A percentile compares a stretch with the other conserved stretches of the same genome.
Conservation (phyloP, 345 rosid genomes). For the Eucalyptus microcorys region DNA sequence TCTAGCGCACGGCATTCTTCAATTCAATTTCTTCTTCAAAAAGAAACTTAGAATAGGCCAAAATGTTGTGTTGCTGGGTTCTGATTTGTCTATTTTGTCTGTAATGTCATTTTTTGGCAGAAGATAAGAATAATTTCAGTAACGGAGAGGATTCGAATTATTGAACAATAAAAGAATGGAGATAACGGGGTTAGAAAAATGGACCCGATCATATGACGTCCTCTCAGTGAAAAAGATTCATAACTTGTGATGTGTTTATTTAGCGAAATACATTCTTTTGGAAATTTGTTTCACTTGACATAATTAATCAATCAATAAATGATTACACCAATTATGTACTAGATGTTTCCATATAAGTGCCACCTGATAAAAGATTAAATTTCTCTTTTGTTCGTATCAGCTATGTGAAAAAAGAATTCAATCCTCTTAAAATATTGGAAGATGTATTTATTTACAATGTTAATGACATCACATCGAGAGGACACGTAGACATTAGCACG, state of each 20-base stretch:
- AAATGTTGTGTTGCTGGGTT: neutral
- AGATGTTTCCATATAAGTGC: neutral
- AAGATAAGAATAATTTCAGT: neutral
- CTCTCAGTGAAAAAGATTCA: neutral
- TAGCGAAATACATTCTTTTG: too few species aligned
- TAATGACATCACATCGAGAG: neutral
- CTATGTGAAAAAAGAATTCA: neutral
- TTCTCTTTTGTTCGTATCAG: neutral
- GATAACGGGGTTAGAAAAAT: neutral
- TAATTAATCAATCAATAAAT: neutral
- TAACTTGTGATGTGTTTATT: too few species aligned
- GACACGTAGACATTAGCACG: neutral
- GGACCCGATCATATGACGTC: neutral
- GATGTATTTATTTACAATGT: neutral
- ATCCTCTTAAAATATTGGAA: neutral
- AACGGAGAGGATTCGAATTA: neutral
- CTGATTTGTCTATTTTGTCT: neutral
- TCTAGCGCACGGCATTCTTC: neutral
- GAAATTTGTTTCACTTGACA: accelerated
- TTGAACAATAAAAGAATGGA: neutral
- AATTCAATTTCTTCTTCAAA: neutral
- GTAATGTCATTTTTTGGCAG: neutral
- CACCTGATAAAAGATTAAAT: neutral
- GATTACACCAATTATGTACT: accelerated
- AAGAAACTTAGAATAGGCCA: neutral